Evolutionary conservation across 768 basidiomycete species (phyloP).

Genomic region (Leucogyrophana mollusca): DNA sequence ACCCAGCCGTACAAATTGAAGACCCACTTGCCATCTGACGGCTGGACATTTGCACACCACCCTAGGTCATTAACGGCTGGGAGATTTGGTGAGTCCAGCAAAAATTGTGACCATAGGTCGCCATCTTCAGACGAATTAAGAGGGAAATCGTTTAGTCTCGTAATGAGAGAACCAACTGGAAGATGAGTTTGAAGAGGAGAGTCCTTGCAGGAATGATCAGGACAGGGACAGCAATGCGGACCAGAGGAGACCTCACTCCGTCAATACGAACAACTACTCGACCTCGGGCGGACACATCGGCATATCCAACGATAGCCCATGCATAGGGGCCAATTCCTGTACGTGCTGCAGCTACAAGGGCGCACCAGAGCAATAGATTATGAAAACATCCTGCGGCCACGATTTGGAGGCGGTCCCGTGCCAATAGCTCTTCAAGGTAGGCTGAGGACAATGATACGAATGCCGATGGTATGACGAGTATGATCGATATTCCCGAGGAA

Average conservation of each 20-base stretch:
- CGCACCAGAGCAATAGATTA: conserved; percentile 61
- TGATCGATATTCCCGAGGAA: conserved; percentile 60
- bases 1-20: neutral
- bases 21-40: conserved; percentile 31
- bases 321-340: conserved; percentile 25
- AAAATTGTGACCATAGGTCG: conserved; percentile 48
- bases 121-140: conserved; percentile 33
- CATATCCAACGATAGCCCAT: conserved; percentile 45
- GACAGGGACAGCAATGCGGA: conserved; percentile 2
- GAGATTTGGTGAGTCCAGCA: conserved; percentile 24
- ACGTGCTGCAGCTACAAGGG: conserved; percentile 40
- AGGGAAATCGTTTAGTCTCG: conserved; percentile 59
- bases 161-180: conserved; percentile 56
- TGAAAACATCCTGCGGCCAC: conserved; percentile 77
- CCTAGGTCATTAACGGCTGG: conserved; percentile 33
- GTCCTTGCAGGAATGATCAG: conserved; percentile 35
- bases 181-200: conserved; percentile 65
- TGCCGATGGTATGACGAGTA: conserved; percentile 67
- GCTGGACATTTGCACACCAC: conserved; percentile 54
- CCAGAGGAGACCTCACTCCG: conserved; percentile 48
- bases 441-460: conserved; percentile 61
- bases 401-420: conserved; percentile 52
- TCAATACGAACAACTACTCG: conserved; percentile 55
- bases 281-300: conserved; percentile 50
- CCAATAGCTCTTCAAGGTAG: conserved; percentile 36